Evolutionary conservation across 768 basidiomycete species (phyloP).

Genomic region (Trametes villosa): DNA sequence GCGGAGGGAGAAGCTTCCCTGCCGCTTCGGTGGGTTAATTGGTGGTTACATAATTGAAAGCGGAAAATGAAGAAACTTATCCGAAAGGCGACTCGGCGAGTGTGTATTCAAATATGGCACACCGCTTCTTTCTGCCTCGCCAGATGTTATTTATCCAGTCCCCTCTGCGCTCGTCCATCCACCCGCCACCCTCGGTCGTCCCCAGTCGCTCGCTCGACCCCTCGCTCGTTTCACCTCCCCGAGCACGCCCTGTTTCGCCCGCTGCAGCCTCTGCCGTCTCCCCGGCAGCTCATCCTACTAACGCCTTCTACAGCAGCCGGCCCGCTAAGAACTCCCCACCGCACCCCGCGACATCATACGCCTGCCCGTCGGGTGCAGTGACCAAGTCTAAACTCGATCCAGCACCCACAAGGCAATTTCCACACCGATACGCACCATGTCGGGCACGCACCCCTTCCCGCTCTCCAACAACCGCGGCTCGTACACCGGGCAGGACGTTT

Average conservation of each 20-base stretch:
- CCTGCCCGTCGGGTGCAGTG: constrained; percentile 15
- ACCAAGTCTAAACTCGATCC: constrained; percentile 11
- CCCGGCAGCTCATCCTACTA: not conserved
- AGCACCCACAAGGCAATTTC: constrained; percentile 1
- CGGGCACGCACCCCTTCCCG: constrained; percentile 16
- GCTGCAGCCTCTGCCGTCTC: not conserved
- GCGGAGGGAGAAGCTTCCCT: constrained; percentile 17
- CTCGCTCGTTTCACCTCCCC: constrained; percentile 4
- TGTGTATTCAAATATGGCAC: constrained; percentile 25
- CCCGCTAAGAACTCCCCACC: constrained; percentile 3
- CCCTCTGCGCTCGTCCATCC: constrained; percentile 4
- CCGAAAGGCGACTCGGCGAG: constrained; percentile 23
- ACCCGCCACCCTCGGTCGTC: constrained; percentile 14
- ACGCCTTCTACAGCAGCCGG: constrained; percentile 18
- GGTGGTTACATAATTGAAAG: constrained; percentile 21
- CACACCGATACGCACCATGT: constrained; percentile 9
- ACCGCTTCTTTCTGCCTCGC: constrained; percentile 24
- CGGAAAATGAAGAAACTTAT: constrained; percentile 21
- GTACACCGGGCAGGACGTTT: constrained; percentile 10
- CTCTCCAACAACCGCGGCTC: constrained; percentile 22
- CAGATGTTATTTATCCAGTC: constrained; percentile 27
- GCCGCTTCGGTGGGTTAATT: constrained; percentile 24
- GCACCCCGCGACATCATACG: constrained; percentile 15
- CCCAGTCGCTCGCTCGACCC: constrained; percentile 16
- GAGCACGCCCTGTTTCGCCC: not conserved